These are phyloP conservation scores for Moesziomyces sp. DNA, from an alignment of 1,284 basidiomycete species.

Conservation along the genomic window DNA sequence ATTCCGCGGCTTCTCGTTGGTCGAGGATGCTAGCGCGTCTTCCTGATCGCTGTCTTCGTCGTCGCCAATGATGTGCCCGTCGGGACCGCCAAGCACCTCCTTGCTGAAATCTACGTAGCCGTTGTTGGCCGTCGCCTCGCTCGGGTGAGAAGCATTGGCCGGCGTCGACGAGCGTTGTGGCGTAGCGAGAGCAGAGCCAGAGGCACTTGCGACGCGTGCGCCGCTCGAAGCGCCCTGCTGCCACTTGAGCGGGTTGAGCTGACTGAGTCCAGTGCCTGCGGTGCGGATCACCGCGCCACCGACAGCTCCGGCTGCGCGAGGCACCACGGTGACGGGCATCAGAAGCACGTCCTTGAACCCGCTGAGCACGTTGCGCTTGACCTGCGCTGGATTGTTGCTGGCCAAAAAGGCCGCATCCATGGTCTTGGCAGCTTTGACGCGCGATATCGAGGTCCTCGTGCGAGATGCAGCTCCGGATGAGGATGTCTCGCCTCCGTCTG, in stretches of 20 bases:
- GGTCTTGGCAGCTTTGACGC: conserved; percentile 17
- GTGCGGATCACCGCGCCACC: conserved; percentile 55
- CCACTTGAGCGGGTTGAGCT: conserved; percentile 57
- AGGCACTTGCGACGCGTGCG: conserved; percentile 11
- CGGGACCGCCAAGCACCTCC: conserved; percentile 36
- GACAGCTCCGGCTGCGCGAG: conserved; percentile 79
- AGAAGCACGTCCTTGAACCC: conserved; percentile 90
- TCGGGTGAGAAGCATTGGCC: not conserved
- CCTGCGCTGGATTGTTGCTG: conserved; percentile 86
- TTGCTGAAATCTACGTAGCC: conserved; percentile 58
- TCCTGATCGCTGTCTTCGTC: conserved; percentile 45
- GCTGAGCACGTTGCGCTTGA: conserved; percentile 90
- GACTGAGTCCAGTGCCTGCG: conserved; percentile 49
- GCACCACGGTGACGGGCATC: conserved; percentile 94
- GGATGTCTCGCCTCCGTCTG: conserved; percentile 77
- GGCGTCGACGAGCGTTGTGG: conserved; percentile 18
- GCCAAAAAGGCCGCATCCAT: conserved; percentile 75
- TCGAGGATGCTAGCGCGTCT: not conserved
- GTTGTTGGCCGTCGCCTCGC: conserved; percentile 19
- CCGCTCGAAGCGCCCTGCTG: conserved; percentile 32
- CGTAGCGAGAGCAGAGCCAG: conserved; percentile 8
- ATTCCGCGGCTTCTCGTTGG: conserved; percentile 5
- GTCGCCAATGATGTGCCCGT: conserved; percentile 29
- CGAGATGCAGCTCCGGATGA: conserved; percentile 71
- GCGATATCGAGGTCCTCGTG: conserved; percentile 57